phyloP scores from a whole-genome alignment of 2,329 filamentous ascomycete species.

The Aspergillus brunneoviolaceus region DNA sequence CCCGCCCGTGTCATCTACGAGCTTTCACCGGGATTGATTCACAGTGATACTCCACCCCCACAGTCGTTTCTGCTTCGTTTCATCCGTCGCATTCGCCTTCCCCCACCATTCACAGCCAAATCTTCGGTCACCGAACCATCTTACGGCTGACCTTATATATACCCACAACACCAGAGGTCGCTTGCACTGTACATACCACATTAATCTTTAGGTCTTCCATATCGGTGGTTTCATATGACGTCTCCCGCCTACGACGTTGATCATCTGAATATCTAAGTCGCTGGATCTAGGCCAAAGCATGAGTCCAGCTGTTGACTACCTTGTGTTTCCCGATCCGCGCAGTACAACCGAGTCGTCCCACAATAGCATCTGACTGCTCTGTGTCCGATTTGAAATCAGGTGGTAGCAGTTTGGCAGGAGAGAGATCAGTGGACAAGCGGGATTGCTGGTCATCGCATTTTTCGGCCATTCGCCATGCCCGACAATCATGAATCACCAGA shows the following conservation, averaged over 20 bases:
- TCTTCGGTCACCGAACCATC: too few species aligned
- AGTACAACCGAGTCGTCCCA: conserved; percentile 5
- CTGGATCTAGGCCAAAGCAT: conserved; percentile 9
- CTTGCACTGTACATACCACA: not conserved
- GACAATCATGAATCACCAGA: conserved; percentile 15
- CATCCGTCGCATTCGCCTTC: not conserved
- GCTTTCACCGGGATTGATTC: not conserved
- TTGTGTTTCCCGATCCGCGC: not conserved
- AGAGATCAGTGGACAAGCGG: not conserved
- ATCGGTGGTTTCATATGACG: not conserved
- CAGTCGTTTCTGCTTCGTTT: conserved; percentile 9
- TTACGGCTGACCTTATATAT: not conserved
- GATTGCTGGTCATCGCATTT: not conserved
- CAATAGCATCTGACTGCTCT: not conserved
- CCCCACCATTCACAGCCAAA: not conserved
- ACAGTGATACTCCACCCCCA: conserved; percentile 3
- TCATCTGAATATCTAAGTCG: not conserved
- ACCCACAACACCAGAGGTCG: not conserved
- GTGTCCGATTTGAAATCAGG: not conserved
- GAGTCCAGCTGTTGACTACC: conserved; percentile 9
- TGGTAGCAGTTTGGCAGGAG: not conserved
- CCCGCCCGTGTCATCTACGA: not conserved
- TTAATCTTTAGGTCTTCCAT: not conserved
- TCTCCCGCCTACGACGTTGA: not conserved
- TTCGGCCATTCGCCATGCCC: conserved; percentile 16